Conservation (phyloP, 306 rosid species). For the Astragalus membranaceus region DNA sequence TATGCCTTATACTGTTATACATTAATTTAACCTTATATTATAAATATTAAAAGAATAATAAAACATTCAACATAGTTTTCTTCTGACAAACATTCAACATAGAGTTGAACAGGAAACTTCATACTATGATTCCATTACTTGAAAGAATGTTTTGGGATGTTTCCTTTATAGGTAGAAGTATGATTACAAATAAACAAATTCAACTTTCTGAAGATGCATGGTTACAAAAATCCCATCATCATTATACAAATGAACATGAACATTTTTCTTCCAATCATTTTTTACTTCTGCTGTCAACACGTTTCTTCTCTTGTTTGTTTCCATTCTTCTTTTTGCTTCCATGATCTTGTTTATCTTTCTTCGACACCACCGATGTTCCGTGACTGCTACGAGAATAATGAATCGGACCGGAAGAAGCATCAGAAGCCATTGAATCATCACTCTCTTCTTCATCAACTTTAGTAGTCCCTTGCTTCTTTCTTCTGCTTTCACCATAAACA, state of each 20-base stretch:
- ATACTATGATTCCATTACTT: slow-evolving; percentile 12
- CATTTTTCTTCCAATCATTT: slow-evolving; percentile 24
- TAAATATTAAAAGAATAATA: background rate
- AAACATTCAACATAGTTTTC: background rate
- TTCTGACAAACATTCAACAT: too few species aligned
- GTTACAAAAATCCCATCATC: slow-evolving; percentile 30
- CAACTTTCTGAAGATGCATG: slow-evolving; percentile 19
- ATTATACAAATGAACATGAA: background rate
- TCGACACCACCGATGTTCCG: slow-evolving; percentile 17
- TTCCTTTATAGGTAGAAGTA: slow-evolving; percentile 1
- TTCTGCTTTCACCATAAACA: slow-evolving; percentile 15
- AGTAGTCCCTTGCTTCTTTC: background rate
- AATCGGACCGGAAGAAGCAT: slow-evolving; percentile 73
- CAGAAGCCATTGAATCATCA: slow-evolving; percentile 88
- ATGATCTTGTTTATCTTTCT: slow-evolving; percentile 41
- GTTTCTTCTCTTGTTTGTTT: slow-evolving; percentile 54
- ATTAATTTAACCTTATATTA: background rate
- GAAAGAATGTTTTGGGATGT: slow-evolving; percentile 11
- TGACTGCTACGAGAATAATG: slow-evolving; percentile 11
- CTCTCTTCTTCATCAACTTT: slow-evolving; percentile 44
- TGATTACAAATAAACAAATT: slow-evolving; percentile 29
- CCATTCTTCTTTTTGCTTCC: slow-evolving; percentile 48
- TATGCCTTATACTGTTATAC: background rate
- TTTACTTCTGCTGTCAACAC: slow-evolving; percentile 45
- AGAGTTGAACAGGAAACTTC: background rate